Evolutionary conservation across 345 rosid species (phyloP), one percentile per base, ranked within the genome.

Genomic region (Brassica nigra): DNA sequence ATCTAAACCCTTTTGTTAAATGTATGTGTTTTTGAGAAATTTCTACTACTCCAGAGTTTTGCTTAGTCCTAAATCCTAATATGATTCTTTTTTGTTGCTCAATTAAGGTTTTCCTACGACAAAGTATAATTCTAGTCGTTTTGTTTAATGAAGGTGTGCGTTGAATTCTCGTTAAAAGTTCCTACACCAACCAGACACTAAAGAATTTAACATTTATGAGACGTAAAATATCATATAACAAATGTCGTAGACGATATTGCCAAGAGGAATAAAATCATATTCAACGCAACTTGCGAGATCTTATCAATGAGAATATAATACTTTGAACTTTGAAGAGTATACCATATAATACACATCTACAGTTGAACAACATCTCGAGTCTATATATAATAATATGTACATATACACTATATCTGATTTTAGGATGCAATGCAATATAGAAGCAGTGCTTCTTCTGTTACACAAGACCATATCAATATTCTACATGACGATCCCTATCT

Each of bases 171-270:
- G 68, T 67, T 39, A 5, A 37, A 39, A 44, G 12, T 23, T 16
- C 8, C n/a, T 20, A 16, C 34, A 65, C 68, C 33, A 76, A 68
- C 54, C 1, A 76, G 66, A 10, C 20, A 55, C 66, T 39, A 66
- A 66, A 12, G 33, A 66, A 39, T 66, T 39, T 39, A 23, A 39
- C 28, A 20, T 11, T 4, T 34, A 18, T 30, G 73, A 70, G 29
- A 29, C 23, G 2, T 3, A 57, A 70, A 16, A 54, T 57, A 34
- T 71, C 14, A 11, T 34, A 34, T 39, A 23, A 61, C 20, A 57
- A 73, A 37, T 28, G 73, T 76, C 79, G 73, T 55, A 16, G n/a
- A 68, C 73, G 67, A 76, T 76, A 42, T 44, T 49, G 66, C 66
- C 66, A 66, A 76, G 33, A 14, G 10, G n/a, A 0, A 37, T 23